Percentiles rank a stretch among this genome's conserved stretches.
Evolutionary conservation across 495 filamentous ascomycete species (phyloP).

Genomic region (Beverwykella pulmonaria): DNA sequence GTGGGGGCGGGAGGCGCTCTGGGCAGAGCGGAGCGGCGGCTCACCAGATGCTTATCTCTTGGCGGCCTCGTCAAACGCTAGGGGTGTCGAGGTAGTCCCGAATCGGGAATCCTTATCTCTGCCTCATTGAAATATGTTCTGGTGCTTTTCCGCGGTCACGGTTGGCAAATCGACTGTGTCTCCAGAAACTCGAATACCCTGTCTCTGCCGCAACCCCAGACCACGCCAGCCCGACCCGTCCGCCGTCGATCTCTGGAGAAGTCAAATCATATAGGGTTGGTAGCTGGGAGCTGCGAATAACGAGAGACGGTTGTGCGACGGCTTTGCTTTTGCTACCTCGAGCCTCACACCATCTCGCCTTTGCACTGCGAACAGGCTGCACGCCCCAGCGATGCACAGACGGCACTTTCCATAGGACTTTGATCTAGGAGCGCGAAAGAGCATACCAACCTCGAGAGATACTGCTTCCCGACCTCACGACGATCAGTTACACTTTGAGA

Average conservation of each 20-base stretch:
- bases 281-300: too few species aligned
- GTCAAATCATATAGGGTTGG: neutral
- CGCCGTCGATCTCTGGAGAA: neutral
- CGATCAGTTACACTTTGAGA: neutral
- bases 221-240: neutral
- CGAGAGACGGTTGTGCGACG: neutral
- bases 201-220: constrained; percentile 1
- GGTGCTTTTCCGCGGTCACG: constrained; percentile 29
- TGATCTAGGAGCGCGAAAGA: neutral
- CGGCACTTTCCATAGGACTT: neutral
- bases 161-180: constrained; percentile 36
- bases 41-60: constrained; percentile 29
- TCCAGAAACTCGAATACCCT: constrained; percentile 1
- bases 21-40: constrained; percentile 26
- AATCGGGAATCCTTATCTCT: constrained; percentile 24
- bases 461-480: neutral
- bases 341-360: neutral
- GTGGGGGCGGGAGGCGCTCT: constrained; percentile 20
- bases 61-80: neutral
- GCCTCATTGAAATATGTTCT: constrained; percentile 3
- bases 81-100: neutral
- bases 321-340: neutral
- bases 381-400: neutral
- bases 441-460: neutral
- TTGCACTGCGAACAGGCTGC: neutral